Evolutionary conservation across 2,329 filamentous ascomycete species (phyloP), one percentile per base, ranked within the genome.

Genomic region (Trichoderma atroviride): DNA sequence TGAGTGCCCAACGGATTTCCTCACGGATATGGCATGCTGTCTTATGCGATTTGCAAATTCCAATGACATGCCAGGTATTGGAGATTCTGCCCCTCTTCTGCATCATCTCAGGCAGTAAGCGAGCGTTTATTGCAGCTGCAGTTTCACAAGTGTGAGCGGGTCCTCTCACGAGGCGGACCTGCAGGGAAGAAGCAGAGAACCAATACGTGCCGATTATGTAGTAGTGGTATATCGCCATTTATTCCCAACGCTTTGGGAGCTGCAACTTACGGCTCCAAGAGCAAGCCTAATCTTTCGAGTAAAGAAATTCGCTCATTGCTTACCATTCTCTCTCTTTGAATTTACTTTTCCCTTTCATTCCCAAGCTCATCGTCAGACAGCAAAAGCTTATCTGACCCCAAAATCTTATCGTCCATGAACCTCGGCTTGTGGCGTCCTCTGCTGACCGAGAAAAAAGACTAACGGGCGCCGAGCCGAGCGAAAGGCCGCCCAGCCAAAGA

Each of bases 341-440:
- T 5, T 43, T 11, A 31, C 7, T 10, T 9, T 52, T 27, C n/a
- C 29, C 9, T 10, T 13, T 60, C 53, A 22, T 33, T 33, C 29
- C 3, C 2, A 27, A 29, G 22, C 61, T 53, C 35, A 22, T 58
- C 63, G 35, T 66, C 55, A 50, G 31, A 16, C 55, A 58, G 24
- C 47, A 35, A 47, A 31, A 14, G 33, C 67, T 40, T 63, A 40
- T 56, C 50, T 29, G 22, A 27, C 47, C 40, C 40, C 55, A 67
- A 67, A 59, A 67, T 67, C 64, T 67, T 16, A 66, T 66, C 52
- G 13, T n/a, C 47, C 24, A 33, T 31, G 37, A 67, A 47, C 64
- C 64, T 67, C 64, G 64, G 64, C 64, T 58, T 47, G 64, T 50
- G 37, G 29, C 35, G 22, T 16, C 29, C 5, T 29, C 19, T 67